Base-by-base conservation (phyloP, 352 stramenopile species). In the Globisporangium alternatum region DNA sequence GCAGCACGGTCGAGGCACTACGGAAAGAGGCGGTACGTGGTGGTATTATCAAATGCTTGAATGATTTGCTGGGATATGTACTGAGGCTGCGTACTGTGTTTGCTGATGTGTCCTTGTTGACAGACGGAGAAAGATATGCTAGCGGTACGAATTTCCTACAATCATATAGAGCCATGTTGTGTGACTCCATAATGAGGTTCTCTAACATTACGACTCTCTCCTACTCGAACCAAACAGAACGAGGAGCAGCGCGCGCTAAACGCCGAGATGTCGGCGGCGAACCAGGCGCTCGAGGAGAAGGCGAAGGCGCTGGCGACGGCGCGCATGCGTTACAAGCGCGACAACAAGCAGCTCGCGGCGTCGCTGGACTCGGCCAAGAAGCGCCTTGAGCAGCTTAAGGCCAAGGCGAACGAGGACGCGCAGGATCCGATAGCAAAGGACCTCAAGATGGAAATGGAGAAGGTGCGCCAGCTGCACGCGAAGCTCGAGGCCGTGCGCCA, bases 101-200 rank as follows among this genome's bases (percentile, higher is more conserved):
- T 53, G 30, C 21, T 56, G 22, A 1, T 65, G 22, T 56, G 8
- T 67, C 45, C 22, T 56, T 70, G 35, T 58, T 89, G 81, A 91
- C 84, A 94, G 86, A 95, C 87, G 39, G 87, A 95, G 68, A 94
- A 95, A 68, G 87, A 95, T 75, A 91, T 93, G 68, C 43, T 92
- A 56, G 73, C 83, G 72, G 85, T 94, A 81, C 31, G 81, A 60
- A 9, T 33, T 48, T 52, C 54, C 15, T 45, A 41, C 59, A 49
- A 39, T 8, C 8, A 9, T 4, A 39, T 39, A 4, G 4, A 9
- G 33, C 33, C 4, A 39, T 39, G 33, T 39, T n/a, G n/a, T n/a
- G n/a, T n/a, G n/a, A n/a, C n/a, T n/a, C n/a, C n/a, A 39, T 39
- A 39, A 9, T 39, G 33, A 39, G 33, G 8, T 9, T 39, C 39